Evolutionary conservation across 306 rosid species (phyloP).

Genomic region (Sicyos edulis): DNA sequence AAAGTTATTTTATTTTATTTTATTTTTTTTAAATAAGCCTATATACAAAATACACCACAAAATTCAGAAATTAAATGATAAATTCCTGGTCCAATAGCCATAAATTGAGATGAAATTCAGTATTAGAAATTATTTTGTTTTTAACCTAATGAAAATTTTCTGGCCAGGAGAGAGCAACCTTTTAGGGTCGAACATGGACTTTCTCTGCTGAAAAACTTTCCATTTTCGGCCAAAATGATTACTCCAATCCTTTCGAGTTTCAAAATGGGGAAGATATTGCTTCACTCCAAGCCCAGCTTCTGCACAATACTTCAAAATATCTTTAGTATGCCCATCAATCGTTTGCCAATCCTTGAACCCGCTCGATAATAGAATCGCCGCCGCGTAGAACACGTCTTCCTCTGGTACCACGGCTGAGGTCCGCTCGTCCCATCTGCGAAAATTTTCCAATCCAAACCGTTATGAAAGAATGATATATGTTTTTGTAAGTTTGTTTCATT

Average conservation of each 20-base stretch:
- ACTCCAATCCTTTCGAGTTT: conserved; percentile 43
- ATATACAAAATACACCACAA: no score
- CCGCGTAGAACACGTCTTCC: conserved; percentile 53
- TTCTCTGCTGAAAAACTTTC: conserved; percentile 36
- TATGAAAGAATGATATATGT: no score
- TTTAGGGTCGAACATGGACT: conserved; percentile 57
- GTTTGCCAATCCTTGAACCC: conserved; percentile 24
- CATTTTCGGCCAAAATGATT: conserved; percentile 66
- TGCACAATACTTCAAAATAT: conserved; percentile 42
- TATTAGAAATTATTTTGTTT: no score
- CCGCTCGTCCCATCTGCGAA: conserved; percentile 64
- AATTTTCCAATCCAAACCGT: background rate
- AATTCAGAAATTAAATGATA: no score
- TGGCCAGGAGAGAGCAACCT: conserved; percentile 74
- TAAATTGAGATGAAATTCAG: no score
- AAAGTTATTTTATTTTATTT: no score
- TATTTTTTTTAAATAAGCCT: no score
- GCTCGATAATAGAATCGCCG: conserved; percentile 40
- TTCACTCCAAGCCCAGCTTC: conserved; percentile 37
- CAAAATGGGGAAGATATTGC: conserved; percentile 52
- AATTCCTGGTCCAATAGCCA: no score
- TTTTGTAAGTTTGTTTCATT: no score
- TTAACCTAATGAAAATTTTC: conserved; percentile 33
- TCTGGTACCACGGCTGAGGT: conserved; percentile 63
- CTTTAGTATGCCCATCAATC: conserved; percentile 34